A percentile compares a stretch with the other conserved stretches of the same genome.
These are phyloP conservation scores for Mitragyna speciosa DNA, from an alignment of 257 asterid species.

Conservation along the genomic window DNA sequence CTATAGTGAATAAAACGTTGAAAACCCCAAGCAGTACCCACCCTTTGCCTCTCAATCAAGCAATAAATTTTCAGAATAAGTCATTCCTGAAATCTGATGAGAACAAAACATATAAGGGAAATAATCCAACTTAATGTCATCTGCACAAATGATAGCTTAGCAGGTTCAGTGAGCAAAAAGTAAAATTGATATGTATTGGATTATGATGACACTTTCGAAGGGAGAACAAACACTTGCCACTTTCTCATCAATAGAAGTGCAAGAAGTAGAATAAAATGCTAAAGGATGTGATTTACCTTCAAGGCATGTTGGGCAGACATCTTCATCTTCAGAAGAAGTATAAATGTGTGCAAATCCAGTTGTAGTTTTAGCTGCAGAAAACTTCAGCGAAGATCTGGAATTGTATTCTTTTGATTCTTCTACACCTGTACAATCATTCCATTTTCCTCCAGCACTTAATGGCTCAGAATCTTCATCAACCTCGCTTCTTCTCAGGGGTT, in stretches of 20 bases:
- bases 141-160: no score
- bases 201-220: not conserved
- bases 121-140: not conserved
- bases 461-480: conserved; percentile 60
- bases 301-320: conserved; percentile 96
- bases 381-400: conserved; percentile 50
- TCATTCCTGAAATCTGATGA: not conserved
- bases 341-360: conserved; percentile 65
- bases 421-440: conserved; percentile 51
- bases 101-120: not conserved
- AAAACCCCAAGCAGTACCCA: not conserved
- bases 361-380: conserved; percentile 45
- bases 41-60: not conserved
- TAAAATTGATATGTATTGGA: not conserved
- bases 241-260: not conserved
- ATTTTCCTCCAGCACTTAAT: conserved; percentile 50
- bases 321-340: conserved; percentile 80
- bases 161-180: no score
- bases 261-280: not conserved
- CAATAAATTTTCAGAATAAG: not conserved
- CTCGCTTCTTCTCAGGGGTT: conserved; percentile 68
- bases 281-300: conserved; percentile 58
- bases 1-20: not conserved
- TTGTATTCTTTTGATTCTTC: conserved; percentile 61
- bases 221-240: not conserved